Base-by-base conservation (phyloP, 208 protist species). In the Trypanosoma cruzi region DNA sequence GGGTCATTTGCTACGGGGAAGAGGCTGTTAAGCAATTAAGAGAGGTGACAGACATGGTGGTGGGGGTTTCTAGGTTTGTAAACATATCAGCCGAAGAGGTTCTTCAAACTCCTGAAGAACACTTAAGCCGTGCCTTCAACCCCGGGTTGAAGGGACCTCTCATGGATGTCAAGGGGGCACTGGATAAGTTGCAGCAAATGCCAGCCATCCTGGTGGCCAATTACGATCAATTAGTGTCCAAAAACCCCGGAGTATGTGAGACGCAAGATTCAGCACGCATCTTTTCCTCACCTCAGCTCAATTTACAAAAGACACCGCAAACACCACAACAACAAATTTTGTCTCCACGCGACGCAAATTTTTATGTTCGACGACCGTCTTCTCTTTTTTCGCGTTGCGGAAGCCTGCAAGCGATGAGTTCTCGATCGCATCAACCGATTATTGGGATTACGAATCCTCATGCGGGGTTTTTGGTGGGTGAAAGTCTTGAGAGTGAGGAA, bases 401-500 rank as follows among this genome's bases (percentile, higher is more conserved):
- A 22, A 64, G 58, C 28, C 1, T 48, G 44, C 54, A 53, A 24
- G 29, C 28, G 46, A 24, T 8, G 0, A 8, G 5, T 26, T 60
- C 22, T 59, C 63, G 49, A 4, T 14, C 44, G 20, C 37, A 20
- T n/a, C 55, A 31, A 22, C 20, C 40, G 22, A 42, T 13, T 40
- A 36, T 55, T 56, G 57, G 46, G 2, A 0, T 11, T 20, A 58
- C 49, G 46, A 72, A 46, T 37, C 48, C 67, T 28, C 3, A 37
- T 34, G 22, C 5, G 29, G 34, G 18, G n/a, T 20, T 56, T 7
- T 20, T 44, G 2, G 22, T 34, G 42, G 59, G 31, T 58, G 57
- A 20, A 10, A 72, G 67, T 64, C 40, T 65, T 46, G 55, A 58
- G 1, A 65, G 67, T 34, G 67, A 72, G 14, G 67, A 72, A 5